Base-by-base conservation (phyloP, 495 filamentous ascomycete genomes). In the Neurospora sp. region DNA sequence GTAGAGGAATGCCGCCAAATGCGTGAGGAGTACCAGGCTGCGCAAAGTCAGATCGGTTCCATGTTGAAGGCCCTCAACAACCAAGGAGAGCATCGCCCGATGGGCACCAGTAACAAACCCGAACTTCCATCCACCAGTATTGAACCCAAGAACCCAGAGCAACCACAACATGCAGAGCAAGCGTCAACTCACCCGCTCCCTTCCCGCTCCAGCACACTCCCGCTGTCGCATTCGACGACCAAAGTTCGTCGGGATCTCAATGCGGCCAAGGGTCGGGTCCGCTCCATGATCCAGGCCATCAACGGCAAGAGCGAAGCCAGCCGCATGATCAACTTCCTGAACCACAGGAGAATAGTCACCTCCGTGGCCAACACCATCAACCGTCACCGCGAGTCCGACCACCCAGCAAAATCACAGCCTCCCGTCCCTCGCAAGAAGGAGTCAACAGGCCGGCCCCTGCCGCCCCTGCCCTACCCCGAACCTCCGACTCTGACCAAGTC, bases 311-410 rank as follows among this genome's bases (percentile, higher is more conserved):
- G 11, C 23, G 23, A 60, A 0, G 20, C 3, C 20, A 6, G 11
- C 46, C 46, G 0, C 2, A 9, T 27, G 4, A 27, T 54, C 46
- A 23, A 2, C 10, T 0, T 2, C 8, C 0, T 44, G 16, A 44
- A 44, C 16, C 42, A n/a, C 42, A 46, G n/a, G 42, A 3, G 42
- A 2, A 46, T 46, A 8, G 42, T 3, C 3, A 18, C 9, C 16
- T 0, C 16, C 42, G 2, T 49, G 8, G 3, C 11, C 18, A 54
- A 11, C 9, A 54, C 46, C 3, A 23, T 23, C 46, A 54, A 5
- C 46, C 46, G 10, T 0, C 3, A 20, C 0, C 0, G 20, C 9
- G 10, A 23, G 0, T 0, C 9, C 7, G 0, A 49, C 3, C 0
- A 23, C 0, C 4, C 46, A 20, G 20, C 20, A 2, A 60, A 27